A percentile compares a stretch with the other conserved stretches of the same genome.
Evolutionary conservation across 192 early-diverging fungal genomes (phyloP).

Genomic region (Dissophora globulifera): DNA sequence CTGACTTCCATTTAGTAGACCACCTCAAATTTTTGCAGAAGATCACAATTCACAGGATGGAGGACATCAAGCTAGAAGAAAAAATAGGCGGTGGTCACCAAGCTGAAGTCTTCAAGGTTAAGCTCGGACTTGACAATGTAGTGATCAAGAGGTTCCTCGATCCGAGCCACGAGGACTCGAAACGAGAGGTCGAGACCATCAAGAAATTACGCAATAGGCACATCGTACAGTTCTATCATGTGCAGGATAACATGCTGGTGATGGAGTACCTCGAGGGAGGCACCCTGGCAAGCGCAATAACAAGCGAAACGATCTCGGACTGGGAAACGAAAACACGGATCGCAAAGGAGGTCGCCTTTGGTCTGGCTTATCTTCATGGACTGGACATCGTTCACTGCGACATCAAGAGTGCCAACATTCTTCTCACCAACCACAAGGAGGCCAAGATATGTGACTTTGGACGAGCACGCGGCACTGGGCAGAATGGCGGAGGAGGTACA

Average conservation of each 20-base stretch:
- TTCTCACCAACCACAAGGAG: slow-evolving; percentile 15
- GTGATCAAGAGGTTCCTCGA: slow-evolving; percentile 3
- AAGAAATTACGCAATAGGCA: neutral
- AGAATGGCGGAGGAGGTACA: slow-evolving; percentile 5
- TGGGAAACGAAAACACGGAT: slow-evolving; percentile 9
- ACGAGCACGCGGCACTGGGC: neutral
- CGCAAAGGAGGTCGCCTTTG: slow-evolving; percentile 9
- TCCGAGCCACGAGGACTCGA: neutral
- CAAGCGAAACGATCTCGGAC: neutral
- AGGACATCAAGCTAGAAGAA: neutral
- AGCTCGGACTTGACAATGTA: slow-evolving; percentile 2
- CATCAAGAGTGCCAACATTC: slow-evolving; percentile 23
- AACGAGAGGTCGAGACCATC: neutral
- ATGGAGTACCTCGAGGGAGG: slow-evolving; percentile 21
- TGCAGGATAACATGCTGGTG: slow-evolving; percentile 1
- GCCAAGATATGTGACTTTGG: slow-evolving; percentile 33
- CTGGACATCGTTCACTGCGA: slow-evolving; percentile 32
- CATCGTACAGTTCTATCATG: slow-evolving; percentile 12
- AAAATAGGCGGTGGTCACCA: slow-evolving; percentile 4
- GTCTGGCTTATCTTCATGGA: slow-evolving; percentile 28
- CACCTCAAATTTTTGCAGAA: no score
- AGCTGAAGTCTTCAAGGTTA: slow-evolving; percentile 5
- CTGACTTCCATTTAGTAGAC: no score
- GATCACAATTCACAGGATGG: no score
- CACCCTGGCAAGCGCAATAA: slow-evolving; percentile 1